These are phyloP conservation scores for Blastobotrys robertii DNA, from an alignment of 805 yeast species.

Conservation along the genomic window DNA sequence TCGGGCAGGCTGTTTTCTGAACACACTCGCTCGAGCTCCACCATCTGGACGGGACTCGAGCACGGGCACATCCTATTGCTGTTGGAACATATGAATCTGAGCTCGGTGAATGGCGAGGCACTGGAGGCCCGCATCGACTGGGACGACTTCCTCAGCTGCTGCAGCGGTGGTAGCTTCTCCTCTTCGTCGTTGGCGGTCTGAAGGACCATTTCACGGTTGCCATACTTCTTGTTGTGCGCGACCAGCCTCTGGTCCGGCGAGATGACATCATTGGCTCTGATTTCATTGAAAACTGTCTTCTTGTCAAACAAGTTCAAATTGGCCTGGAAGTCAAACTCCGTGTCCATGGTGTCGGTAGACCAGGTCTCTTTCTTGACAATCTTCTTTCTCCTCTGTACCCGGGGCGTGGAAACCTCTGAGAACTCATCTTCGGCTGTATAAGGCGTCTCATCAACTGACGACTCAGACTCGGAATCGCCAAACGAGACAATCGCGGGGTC, in stretches of 20 bases:
- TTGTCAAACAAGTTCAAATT: constrained; percentile 79
- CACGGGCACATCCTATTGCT: constrained; percentile 19
- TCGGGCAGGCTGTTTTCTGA: constrained; percentile 42
- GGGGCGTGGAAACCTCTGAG: neutral
- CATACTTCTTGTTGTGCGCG: constrained; percentile 63
- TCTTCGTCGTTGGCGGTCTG: constrained; percentile 26
- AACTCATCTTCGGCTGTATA: constrained; percentile 6
- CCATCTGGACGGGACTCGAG: constrained; percentile 68
- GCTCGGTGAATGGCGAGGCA: neutral
- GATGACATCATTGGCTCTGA: constrained; percentile 52
- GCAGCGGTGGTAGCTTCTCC: neutral
- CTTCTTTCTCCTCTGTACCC: neutral
- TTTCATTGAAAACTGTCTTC: constrained; percentile 64
- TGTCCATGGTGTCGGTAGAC: constrained; percentile 35
- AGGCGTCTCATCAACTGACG: constrained; percentile 7
- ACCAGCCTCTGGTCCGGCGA: constrained; percentile 58
- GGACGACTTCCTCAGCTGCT: neutral
- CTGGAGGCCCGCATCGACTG: neutral
- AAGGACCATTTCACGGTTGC: constrained; percentile 66
- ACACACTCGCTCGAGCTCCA: constrained; percentile 60
- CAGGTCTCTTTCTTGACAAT: neutral
- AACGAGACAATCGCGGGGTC: constrained; percentile 8
- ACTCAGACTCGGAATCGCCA: constrained; percentile 5
- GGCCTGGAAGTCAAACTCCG: constrained; percentile 80
- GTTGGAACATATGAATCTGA: constrained; percentile 6